Evolutionary conservation across 257 asterid species (phyloP), one percentile per base, ranked within the genome.

Genomic region (Solanum sejunctum): DNA sequence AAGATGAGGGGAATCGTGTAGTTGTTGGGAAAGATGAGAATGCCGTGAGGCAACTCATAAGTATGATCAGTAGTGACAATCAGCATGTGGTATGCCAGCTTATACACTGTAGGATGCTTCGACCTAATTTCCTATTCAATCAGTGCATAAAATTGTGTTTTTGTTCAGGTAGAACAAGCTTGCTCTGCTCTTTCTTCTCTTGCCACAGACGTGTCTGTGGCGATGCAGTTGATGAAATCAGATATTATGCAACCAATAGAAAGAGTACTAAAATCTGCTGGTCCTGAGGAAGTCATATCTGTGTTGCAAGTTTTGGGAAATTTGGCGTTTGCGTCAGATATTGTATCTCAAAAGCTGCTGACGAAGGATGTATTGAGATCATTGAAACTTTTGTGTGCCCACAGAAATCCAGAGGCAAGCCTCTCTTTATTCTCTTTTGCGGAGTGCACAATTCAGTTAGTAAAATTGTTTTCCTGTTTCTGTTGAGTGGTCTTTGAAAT

Each of bases 61-160:
- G 99, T 90, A 97, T 97, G 99, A 95, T 97, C 87, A 94, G 98
- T 91, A 97, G 98, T 88, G 98, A 97, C 70, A 91, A 95, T 88
- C 98, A 94, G 91, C 98, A 94, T 69, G 98, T 97, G 99, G 98
- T 97, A 91, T 83, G 98, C 73, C 86, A 64, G 87, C 69, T 81
- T 52, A 73, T 75, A 84, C 63, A 51, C 82, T 71, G 78, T 73
- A 71, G 69, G 67, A 79, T 72, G 51, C 85, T 58, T 60, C 80
- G 69, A 84, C 69, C 72, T 88, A 21, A 64, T 4, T 71, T 79
- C 41, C 58, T 85, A 85, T 20, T 16, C 79, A 32, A 57, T 11
- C 77, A 66, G 26, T 84, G 73, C 84, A 87, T 86, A 67, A 83
- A 72, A 82, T 86, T 84, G 75, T 82, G 88, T 45, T 84, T 87